Percentiles rank a stretch among this genome's conserved stretches.
Conservation (phyloP, 768 basidiomycete species). For the Cystobasidium ongulense region DNA sequence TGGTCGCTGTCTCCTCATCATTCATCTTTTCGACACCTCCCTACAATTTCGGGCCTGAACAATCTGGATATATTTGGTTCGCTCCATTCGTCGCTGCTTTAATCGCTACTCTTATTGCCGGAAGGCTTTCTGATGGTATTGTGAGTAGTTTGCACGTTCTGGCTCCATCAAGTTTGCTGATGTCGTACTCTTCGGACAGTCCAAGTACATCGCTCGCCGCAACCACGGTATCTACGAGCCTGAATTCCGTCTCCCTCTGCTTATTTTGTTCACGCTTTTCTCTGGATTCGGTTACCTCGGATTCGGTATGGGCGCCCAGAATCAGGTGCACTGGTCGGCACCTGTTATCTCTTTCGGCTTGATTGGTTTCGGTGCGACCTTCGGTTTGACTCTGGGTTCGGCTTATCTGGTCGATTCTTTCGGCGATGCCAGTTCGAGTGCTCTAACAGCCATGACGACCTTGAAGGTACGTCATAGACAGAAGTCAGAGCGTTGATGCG, state of each 20-base stretch:
- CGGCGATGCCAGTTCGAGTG: slow-evolving; percentile 34
- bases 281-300: slow-evolving; percentile 41
- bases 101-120: slow-evolving; percentile 33
- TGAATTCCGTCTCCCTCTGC: slow-evolving; percentile 42
- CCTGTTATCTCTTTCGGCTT: slow-evolving; percentile 36
- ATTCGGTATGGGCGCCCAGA: slow-evolving; percentile 21
- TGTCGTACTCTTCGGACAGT: background rate
- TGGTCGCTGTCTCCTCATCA: slow-evolving; percentile 37
- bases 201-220: slow-evolving; percentile 28
- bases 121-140: slow-evolving; percentile 36
- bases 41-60: slow-evolving; percentile 33
- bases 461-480: background rate
- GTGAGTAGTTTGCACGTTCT: background rate
- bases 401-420: slow-evolving; percentile 41
- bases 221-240: slow-evolving; percentile 36
- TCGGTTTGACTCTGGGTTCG: slow-evolving; percentile 35
- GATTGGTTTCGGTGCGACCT: slow-evolving; percentile 37
- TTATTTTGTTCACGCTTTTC: slow-evolving; percentile 42
- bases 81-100: slow-evolving; percentile 34
- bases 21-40: slow-evolving; percentile 36
- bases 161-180: background rate
- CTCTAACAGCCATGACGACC: slow-evolving; percentile 34
- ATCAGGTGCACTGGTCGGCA: slow-evolving; percentile 25
- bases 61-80: slow-evolving; percentile 31
- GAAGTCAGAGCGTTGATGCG: background rate